Percentiles rank a stretch among this genome's conserved stretches.
phyloP scores from a whole-genome alignment of 139 green algal species.

The Chlorella sp. region DNA sequence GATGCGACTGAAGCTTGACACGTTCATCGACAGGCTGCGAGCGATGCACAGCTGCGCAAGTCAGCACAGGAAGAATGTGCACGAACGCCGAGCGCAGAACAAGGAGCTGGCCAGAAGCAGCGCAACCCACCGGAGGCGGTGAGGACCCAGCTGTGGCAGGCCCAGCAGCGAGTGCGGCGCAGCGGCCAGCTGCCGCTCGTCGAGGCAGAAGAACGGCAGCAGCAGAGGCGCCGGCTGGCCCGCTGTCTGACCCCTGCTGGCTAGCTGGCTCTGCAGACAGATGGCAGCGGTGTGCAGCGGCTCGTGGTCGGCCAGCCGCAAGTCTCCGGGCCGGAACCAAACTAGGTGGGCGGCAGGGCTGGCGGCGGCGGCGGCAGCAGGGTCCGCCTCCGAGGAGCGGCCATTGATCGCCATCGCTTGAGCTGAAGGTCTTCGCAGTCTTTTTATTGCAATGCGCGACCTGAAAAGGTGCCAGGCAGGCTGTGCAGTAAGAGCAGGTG shows the following conservation, averaged over 20 bases:
- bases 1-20: not conserved
- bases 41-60: not conserved
- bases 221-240: not conserved
- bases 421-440: not conserved
- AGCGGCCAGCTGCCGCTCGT: constrained; percentile 7
- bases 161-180: not conserved
- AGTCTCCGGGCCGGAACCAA: constrained; percentile 19
- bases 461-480: too few species aligned
- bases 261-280: too few species aligned
- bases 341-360: not conserved
- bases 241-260: not conserved
- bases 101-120: not conserved
- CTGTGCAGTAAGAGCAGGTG: too few species aligned
- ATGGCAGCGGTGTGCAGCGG: constrained; percentile 18
- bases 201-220: constrained; percentile 34
- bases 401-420: not conserved
- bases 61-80: too few species aligned
- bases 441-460: too few species aligned
- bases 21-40: not conserved
- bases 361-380: not conserved
- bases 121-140: constrained; percentile 6
- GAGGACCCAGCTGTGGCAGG: constrained; percentile 17
- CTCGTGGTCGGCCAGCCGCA: constrained; percentile 46
- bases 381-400: not conserved
- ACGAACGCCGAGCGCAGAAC: too few species aligned